These are phyloP conservation scores for Daldinia loculata DNA, from an alignment of 495 filamentous ascomycete species.

Conservation along the genomic window DNA sequence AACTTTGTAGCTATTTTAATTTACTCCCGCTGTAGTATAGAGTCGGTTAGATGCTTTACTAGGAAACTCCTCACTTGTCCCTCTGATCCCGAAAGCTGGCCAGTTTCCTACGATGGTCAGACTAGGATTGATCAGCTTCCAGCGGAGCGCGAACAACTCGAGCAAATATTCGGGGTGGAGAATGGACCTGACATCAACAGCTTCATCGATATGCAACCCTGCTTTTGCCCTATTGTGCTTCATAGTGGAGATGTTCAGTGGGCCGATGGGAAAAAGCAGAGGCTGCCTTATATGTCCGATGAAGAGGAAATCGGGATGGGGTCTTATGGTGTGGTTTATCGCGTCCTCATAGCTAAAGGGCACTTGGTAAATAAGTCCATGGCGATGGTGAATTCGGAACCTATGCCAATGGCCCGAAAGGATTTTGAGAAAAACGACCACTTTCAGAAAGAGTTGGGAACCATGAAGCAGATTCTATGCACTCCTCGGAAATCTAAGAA, in stretches of 20 bases:
- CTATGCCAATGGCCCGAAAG: constrained; percentile 38
- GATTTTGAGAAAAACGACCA: constrained; percentile 40
- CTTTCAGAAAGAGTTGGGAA: constrained; percentile 40
- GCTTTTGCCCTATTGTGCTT: constrained; percentile 49
- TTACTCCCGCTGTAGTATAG: not conserved
- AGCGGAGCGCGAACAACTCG: constrained; percentile 28
- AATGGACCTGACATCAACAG: constrained; percentile 37
- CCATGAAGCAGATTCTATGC: constrained; percentile 47
- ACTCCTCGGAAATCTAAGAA: constrained; percentile 42
- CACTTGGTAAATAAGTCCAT: constrained; percentile 42
- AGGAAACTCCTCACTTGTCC: not conserved
- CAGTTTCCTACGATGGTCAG: not conserved
- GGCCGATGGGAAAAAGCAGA: constrained; percentile 32
- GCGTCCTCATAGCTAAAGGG: constrained; percentile 47
- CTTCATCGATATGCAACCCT: constrained; percentile 46
- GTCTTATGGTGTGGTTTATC: constrained; percentile 46
- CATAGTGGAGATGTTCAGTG: constrained; percentile 37
- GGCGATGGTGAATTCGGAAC: constrained; percentile 29
- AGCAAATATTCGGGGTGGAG: constrained; percentile 35
- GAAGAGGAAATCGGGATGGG: constrained; percentile 36
- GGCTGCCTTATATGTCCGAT: constrained; percentile 45
- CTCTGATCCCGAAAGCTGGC: not conserved
- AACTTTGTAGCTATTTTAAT: not conserved
- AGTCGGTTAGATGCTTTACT: not conserved
- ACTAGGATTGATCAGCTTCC: constrained; percentile 1